Base-by-base conservation (phyloP, 441 rosid genomes). In the Gossypium trilobum region DNA sequence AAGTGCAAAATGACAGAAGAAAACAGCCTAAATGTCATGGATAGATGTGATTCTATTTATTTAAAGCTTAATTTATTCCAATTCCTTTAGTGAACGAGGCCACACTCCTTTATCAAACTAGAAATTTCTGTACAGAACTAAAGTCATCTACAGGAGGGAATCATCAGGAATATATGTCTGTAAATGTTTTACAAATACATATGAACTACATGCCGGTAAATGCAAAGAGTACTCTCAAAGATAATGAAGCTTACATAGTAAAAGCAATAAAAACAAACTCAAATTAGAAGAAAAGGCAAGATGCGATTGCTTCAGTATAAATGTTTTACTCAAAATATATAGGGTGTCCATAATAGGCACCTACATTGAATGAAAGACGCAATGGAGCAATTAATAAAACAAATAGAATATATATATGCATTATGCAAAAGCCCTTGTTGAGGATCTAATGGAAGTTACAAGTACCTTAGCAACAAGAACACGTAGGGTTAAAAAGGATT, bases 391-490 rank as follows among this genome's bases (percentile, higher is more conserved):
- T 23, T 57, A 13, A 27, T 1, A 22, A 58, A 20, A 56, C 1
- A 16, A 1, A 20, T 0, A 5, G 20, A 31, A 19, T 31, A 39
- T 29, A 60, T 39, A 55, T 9, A 20, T 55, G 59, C 14, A 29
- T 3, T 2, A 62, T 7, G 42, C 22, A 31, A 36, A 50, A 44
- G 52, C 66, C 31, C 71, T 19, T 58, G 71, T 46, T 62, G n/a
- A 56, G 14, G 65, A 39, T 17, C 14, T 13, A 60, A 9, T 33
- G 51, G 0, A n/a, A 22, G 55, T 31, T 14, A 10, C 52, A 81
- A 75, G 70, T 83, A 95, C 99, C 98, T 89, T 91, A 57, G 97
- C 92, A 59, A 92, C 91, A 80, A 95, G 96, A 62, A 87, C 57
- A 14, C 98, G 90, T 51, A 92, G 68, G 75, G 99, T 83, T 75